These are phyloP conservation scores for Talaromyces sp. DNA, from an alignment of 2,329 filamentous ascomycete species.

Conservation along the genomic window DNA sequence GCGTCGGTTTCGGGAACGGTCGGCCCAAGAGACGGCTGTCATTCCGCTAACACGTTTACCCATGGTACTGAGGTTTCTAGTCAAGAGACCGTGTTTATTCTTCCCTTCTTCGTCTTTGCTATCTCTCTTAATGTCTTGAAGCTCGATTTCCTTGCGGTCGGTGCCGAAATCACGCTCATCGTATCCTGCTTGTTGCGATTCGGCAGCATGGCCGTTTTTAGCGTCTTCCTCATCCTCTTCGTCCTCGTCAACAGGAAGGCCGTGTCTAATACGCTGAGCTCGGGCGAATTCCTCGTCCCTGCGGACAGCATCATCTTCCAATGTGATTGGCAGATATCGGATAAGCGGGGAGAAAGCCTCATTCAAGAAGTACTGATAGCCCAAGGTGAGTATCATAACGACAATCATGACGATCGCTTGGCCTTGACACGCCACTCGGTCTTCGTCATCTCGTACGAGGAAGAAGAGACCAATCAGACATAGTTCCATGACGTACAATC, in stretches of 20 bases:
- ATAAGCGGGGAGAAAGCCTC: slow-evolving; percentile 79
- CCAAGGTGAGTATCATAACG: slow-evolving; percentile 62
- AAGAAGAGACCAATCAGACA: slow-evolving; percentile 89
- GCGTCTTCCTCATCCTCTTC: slow-evolving; percentile 50
- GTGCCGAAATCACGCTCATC: background rate
- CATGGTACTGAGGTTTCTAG: slow-evolving; percentile 18
- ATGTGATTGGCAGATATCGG: slow-evolving; percentile 84
- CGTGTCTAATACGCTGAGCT: slow-evolving; percentile 68
- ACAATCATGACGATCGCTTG: slow-evolving; percentile 86
- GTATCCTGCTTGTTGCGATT: slow-evolving; percentile 27
- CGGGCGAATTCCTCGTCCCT: slow-evolving; percentile 84
- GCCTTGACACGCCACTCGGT: slow-evolving; percentile 58
- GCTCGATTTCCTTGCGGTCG: slow-evolving; percentile 41
- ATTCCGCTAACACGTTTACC: slow-evolving; percentile 23
- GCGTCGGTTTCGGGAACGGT: slow-evolving; percentile 38
- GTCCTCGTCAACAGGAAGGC: slow-evolving; percentile 54
- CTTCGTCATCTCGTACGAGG: slow-evolving; percentile 59
- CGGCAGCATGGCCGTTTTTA: slow-evolving; percentile 38
- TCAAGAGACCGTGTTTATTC: background rate
- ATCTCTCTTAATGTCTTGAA: slow-evolving; percentile 37
- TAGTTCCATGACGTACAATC: slow-evolving; percentile 90
- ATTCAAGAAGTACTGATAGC: slow-evolving; percentile 80
- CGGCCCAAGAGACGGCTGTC: slow-evolving; percentile 40
- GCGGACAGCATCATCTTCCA: slow-evolving; percentile 91
- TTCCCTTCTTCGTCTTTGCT: slow-evolving; percentile 18